Conservation (phyloP, 768 basidiomycete species). For the Asterophora parasitica region DNA sequence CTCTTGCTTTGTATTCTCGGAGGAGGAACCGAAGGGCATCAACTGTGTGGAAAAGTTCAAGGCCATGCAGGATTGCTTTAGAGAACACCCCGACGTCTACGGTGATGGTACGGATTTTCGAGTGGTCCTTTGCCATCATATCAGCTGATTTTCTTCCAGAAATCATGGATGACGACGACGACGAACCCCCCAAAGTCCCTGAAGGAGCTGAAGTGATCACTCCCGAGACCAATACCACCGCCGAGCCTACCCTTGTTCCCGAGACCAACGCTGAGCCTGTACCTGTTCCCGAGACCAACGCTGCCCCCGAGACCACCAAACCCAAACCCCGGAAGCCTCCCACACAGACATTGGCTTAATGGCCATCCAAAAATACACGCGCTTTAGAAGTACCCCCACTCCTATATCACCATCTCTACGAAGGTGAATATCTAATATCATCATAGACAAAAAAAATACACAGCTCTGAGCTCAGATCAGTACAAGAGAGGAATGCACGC, state of each 20-base stretch:
- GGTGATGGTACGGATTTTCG: conserved; percentile 66
- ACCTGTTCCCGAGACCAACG: not conserved
- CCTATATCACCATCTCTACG: conserved; percentile 1
- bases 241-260: not conserved
- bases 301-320: not conserved
- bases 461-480: not conserved
- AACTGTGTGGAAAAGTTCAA: conserved; percentile 98
- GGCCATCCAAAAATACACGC: not conserved
- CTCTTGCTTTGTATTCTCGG: conserved; percentile 93
- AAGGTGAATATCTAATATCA: conserved; percentile 8
- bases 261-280: conserved; percentile 1
- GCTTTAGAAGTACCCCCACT: conserved; percentile 9
- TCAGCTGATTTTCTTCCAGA: conserved; percentile 31
- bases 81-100: conserved; percentile 93
- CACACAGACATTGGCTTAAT: not conserved
- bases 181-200: conserved; percentile 18
- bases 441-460: conserved; percentile 6
- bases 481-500: not conserved
- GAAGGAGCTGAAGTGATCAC: conserved; percentile 10
- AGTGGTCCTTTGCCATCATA: conserved; percentile 8
- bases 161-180: conserved; percentile 67
- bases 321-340: conserved; percentile 2
- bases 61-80: conserved; percentile 97
- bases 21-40: conserved; percentile 94
- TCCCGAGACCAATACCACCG: not conserved